Base-by-base conservation (phyloP, 2,329 filamentous ascomycete species). In the Cladosporium phlei region DNA sequence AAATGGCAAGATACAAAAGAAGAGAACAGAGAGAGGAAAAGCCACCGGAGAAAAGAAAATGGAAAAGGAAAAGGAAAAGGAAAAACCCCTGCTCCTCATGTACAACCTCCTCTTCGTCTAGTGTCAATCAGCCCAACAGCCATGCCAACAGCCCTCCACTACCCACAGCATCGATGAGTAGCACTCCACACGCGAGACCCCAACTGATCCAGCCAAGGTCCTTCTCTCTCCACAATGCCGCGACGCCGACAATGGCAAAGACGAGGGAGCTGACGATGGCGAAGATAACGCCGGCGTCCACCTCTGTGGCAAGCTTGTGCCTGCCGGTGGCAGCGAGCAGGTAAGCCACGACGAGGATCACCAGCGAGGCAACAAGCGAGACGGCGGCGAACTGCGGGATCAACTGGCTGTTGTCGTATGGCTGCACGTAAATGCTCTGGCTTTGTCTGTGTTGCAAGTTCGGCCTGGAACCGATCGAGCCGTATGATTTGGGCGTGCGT, bases 221-320 rank as follows among this genome's bases (percentile, higher is more conserved):
- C 38, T 75, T 72, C 30, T 69, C 66, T 27, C 79, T 72, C 40
- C 83, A 61, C 52, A 78, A 74, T 61, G 77, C 74, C 25, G 76
- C 79, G 5, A 87, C 70, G 1, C 75, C 84, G 10, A 76, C 69
- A 37, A 80, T 78, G 0, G 79, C 79, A 56, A 81, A 81, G 50
- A 81, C 74, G 30, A 89, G 62, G 52, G 82, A 86, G 22, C 78
- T 72, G 24, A 86, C 74, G 12, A 85, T 80, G 8, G 85, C 86
- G 30, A 87, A 72, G 1, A 86, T 74, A 2, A 86, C 83, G 7
- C 82, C 86, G 0, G 78, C 79, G 57, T 90, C 85, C 3, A 91
- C 86, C 62, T 87, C 80, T n/a, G 80, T 73, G 4, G 77, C 73
- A 54, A 84, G 73, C 62, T 78, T 84, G 60, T 80, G 82, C 37